Conservation (phyloP, 2,329 filamentous ascomycete genomes). For the Alternaria incomplexa region DNA sequence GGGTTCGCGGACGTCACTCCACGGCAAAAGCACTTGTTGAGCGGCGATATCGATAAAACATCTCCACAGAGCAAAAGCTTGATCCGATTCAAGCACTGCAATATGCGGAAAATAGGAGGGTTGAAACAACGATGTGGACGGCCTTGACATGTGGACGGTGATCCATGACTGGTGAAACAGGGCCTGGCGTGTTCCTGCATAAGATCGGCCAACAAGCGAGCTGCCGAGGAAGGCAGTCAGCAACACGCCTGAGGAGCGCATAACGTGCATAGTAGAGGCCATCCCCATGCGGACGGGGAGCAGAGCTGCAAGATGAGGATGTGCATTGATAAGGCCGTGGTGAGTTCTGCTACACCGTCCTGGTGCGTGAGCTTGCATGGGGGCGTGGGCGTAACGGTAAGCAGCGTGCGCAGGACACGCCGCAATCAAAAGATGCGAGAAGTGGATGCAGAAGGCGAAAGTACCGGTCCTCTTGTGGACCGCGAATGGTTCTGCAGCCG, state of each 20-base stretch:
- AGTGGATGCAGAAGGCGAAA: slow-evolving; percentile 4
- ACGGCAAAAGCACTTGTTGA: slow-evolving; percentile 1
- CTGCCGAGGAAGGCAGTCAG: background rate
- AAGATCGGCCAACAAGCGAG: slow-evolving; percentile 7
- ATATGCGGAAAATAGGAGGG: slow-evolving; percentile 6
- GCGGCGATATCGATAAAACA: slow-evolving; percentile 8
- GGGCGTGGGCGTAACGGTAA: background rate
- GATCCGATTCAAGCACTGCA: slow-evolving; percentile 7
- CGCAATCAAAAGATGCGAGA: slow-evolving; percentile 14
- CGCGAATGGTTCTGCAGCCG: slow-evolving; percentile 8
- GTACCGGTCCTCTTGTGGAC: background rate
- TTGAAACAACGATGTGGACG: slow-evolving; percentile 6
- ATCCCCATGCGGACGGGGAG: background rate
- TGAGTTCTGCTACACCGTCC: background rate
- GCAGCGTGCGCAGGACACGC: background rate
- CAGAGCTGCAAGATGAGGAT: slow-evolving; percentile 10
- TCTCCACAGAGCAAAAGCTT: slow-evolving; percentile 9
- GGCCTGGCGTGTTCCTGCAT: slow-evolving; percentile 4
- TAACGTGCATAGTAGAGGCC: background rate
- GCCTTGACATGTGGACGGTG: background rate
- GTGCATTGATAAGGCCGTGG: background rate
- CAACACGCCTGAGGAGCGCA: background rate
- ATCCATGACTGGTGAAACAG: slow-evolving; percentile 11
- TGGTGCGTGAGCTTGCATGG: background rate
- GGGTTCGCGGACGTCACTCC: background rate